Percentiles rank a stretch among this genome's conserved stretches.
Evolutionary conservation across 805 yeast species (phyloP).

Genomic region (Barnettozyma botsteinii): DNA sequence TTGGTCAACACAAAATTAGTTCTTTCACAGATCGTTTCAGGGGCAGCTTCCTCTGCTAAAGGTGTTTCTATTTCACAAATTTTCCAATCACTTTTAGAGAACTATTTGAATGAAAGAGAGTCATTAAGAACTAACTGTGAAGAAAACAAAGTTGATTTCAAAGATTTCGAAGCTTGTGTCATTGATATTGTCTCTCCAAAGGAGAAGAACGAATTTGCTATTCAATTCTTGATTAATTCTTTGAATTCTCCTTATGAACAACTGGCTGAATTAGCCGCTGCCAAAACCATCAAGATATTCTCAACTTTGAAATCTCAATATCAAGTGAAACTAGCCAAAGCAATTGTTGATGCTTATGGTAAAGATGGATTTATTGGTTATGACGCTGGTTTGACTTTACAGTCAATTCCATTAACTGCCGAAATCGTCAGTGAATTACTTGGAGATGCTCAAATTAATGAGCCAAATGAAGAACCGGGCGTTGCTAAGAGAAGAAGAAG

Average conservation of each 20-base stretch:
- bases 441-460: constrained; percentile 50
- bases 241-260: constrained; percentile 41
- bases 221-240: constrained; percentile 53
- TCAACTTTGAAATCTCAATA: constrained; percentile 47
- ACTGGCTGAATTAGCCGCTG: constrained; percentile 43
- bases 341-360: constrained; percentile 51
- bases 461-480: constrained; percentile 32
- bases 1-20: constrained; percentile 52
- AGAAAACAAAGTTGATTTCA: constrained; percentile 44
- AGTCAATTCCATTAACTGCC: constrained; percentile 48
- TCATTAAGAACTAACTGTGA: constrained; percentile 39
- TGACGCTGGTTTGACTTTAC: constrained; percentile 48
- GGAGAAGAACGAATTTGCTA: constrained; percentile 51
- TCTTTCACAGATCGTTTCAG: constrained; percentile 41
- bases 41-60: constrained; percentile 30
- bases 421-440: constrained; percentile 55
- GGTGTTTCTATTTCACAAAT: constrained; percentile 43
- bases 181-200: constrained; percentile 55
- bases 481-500: constrained; percentile 79
- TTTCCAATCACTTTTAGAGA: constrained; percentile 39
- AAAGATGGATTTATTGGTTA: constrained; percentile 37
- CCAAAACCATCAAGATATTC: constrained; percentile 52
- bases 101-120: constrained; percentile 43
- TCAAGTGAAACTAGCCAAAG: constrained; percentile 53
- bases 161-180: constrained; percentile 50